phyloP scores from a whole-genome alignment of 1,284 basidiomycete species.

The Paramarasmius palmivorus region DNA sequence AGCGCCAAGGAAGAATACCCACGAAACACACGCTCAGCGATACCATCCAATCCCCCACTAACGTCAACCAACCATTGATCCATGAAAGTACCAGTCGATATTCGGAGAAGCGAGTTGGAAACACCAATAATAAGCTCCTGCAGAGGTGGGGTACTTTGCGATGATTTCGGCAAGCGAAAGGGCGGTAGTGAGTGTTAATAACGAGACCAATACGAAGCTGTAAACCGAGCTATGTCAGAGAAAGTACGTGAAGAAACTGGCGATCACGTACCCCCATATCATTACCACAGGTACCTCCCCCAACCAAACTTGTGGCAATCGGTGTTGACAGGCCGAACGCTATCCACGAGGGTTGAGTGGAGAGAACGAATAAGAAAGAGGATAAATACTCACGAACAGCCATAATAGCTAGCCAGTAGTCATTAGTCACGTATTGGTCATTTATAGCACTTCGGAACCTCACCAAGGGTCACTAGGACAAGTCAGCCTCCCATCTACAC shows the following conservation, averaged over 20 bases:
- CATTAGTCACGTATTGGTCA: too few relatives aligned
- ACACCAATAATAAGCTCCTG: slow-evolving; percentile 61
- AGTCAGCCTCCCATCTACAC: background rate
- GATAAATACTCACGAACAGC: slow-evolving; percentile 45
- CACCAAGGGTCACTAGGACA: slow-evolving; percentile 1
- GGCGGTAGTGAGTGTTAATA: slow-evolving; percentile 45
- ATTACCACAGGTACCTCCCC: slow-evolving; percentile 54
- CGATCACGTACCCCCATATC: slow-evolving; percentile 46
- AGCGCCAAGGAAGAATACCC: slow-evolving; percentile 17
- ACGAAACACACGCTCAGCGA: slow-evolving; percentile 56
- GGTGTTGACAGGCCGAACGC: slow-evolving; percentile 54
- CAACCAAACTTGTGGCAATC: slow-evolving; percentile 51
- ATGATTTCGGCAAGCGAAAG: slow-evolving; percentile 56
- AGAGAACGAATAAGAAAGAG: background rate
- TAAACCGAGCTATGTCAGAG: background rate
- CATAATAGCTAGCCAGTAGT: slow-evolving; percentile 42
- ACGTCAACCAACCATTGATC: slow-evolving; percentile 59
- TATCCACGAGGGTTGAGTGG: slow-evolving; percentile 21
- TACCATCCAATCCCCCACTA: slow-evolving; percentile 58
- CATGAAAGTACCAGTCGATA: slow-evolving; percentile 47
- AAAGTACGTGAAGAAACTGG: background rate
- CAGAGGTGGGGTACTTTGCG: slow-evolving; percentile 57
- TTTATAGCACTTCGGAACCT: background rate
- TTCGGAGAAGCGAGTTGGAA: slow-evolving; percentile 47
- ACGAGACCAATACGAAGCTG: slow-evolving; percentile 52